These are phyloP conservation scores for Gracilaria gracilis DNA, from an alignment of 23 red algal species.

Conservation along the genomic window DNA sequence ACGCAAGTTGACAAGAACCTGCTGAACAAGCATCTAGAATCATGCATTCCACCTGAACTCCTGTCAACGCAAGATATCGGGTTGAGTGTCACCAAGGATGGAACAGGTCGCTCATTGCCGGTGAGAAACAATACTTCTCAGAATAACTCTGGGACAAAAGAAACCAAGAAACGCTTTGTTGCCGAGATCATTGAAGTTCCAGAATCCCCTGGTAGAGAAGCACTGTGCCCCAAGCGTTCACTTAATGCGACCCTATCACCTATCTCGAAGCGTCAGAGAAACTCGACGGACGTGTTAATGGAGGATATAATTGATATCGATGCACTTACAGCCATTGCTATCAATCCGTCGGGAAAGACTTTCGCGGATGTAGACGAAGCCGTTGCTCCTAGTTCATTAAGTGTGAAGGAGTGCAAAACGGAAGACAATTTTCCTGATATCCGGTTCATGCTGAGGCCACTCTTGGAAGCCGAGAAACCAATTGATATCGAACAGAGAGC, in stretches of 20 bases:
- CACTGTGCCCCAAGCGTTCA: neutral
- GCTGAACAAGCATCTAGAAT: conserved; percentile 46
- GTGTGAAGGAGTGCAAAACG: neutral
- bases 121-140: neutral
- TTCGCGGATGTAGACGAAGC: neutral
- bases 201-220: neutral
- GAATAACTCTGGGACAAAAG: neutral
- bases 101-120: neutral
- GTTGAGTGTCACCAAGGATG: neutral
- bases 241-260: no score
- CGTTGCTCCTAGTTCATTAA: no score
- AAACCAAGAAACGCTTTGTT: neutral
- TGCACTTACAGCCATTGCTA: conserved; percentile 17
- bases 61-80: conserved; percentile 12
- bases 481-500: conserved; percentile 13
- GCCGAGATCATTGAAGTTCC: conserved; percentile 2
- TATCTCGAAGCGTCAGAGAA: neutral
- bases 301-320: conserved; percentile 22
- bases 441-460: neutral
- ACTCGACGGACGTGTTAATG: neutral
- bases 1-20: conserved; percentile 29
- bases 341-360: conserved; percentile 13
- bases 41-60: conserved; percentile 47
- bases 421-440: neutral
- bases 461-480: neutral